phyloP scores from a whole-genome alignment of 2,329 filamentous ascomycete species.

The Aspergillus tanneri region DNA sequence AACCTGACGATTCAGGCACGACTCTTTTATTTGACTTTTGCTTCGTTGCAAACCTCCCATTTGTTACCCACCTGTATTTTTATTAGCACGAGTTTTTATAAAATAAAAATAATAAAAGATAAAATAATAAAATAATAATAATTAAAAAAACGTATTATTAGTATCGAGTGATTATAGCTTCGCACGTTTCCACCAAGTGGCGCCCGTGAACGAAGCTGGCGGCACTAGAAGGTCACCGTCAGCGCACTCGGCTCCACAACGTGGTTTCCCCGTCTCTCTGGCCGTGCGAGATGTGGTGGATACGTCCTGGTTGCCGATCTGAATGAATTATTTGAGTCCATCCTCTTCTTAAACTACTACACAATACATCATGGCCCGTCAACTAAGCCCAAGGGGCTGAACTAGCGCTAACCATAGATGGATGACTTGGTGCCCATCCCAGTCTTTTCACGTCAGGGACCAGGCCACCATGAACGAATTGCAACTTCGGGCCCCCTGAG shows the following conservation, averaged over 20 bases:
- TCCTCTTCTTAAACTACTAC: not conserved
- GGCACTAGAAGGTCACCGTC: slow-evolving; percentile 36
- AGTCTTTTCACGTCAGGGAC: no score
- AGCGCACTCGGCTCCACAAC: slow-evolving; percentile 34
- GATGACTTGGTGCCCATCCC: no score
- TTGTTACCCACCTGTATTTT: no score
- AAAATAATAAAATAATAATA: not conserved
- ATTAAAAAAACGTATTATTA: slow-evolving; percentile 5
- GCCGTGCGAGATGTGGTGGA: slow-evolving; percentile 28
- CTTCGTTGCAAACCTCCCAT: no score
- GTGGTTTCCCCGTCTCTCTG: slow-evolving; percentile 32
- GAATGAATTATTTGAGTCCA: slow-evolving; percentile 26
- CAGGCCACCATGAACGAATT: slow-evolving; percentile 9
- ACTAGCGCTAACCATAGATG: slow-evolving; percentile 1
- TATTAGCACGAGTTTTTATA: no score
- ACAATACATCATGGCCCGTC: not conserved
- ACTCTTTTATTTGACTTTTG: no score
- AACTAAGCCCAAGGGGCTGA: not conserved
- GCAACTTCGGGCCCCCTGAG: slow-evolving; percentile 4
- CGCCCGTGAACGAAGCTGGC: slow-evolving; percentile 25
- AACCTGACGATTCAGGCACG: no score
- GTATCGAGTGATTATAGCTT: slow-evolving; percentile 5
- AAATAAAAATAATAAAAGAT: no score
- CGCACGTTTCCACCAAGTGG: slow-evolving; percentile 23
- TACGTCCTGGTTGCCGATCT: slow-evolving; percentile 31